These are phyloP conservation scores for Termitomyces sp. DNA, from an alignment of 768 basidiomycete species.

Conservation along the genomic window DNA sequence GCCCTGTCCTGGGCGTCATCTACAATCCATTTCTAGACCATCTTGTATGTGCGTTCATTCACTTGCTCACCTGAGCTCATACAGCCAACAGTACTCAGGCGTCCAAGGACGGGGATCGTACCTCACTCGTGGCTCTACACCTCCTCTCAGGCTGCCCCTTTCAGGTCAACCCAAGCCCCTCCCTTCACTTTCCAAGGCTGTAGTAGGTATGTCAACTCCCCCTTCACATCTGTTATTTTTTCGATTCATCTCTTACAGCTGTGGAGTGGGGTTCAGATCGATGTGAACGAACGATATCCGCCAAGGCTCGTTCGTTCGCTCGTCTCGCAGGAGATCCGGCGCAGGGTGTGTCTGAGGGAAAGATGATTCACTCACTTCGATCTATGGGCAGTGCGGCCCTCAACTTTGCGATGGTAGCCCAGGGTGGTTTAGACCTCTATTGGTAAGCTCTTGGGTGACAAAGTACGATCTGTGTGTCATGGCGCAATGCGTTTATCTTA, in stretches of 20 bases:
- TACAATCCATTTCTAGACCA: conserved; percentile 91
- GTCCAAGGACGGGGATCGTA: conserved; percentile 76
- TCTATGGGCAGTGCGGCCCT: conserved; percentile 81
- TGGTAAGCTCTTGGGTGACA: conserved; percentile 44
- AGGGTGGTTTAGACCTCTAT: conserved; percentile 83
- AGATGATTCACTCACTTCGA: conserved; percentile 81
- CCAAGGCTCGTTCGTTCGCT: conserved; percentile 64
- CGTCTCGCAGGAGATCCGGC: conserved; percentile 69
- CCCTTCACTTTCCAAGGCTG: conserved; percentile 61
- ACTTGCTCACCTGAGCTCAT: not conserved
- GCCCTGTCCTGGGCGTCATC: conserved; percentile 85
- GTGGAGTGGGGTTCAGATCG: conserved; percentile 91
- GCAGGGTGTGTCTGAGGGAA: conserved; percentile 59
- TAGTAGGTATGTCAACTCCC: conserved; percentile 46
- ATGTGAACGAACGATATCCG: conserved; percentile 38
- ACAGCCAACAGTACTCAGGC: conserved; percentile 57
- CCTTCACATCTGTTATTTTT: not conserved
- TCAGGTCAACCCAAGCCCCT: conserved; percentile 53
- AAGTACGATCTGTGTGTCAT: not conserved
- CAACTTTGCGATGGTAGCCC: conserved; percentile 80
- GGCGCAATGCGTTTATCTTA: conserved; percentile 16
- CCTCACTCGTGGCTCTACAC: conserved; percentile 43
- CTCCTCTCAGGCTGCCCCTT: conserved; percentile 60
- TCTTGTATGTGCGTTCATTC: conserved; percentile 38
- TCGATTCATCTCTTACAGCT: conserved; percentile 30